phyloP scores from a whole-genome alignment of 768 basidiomycete genomes.

The Leucosporidium scottii region DNA sequence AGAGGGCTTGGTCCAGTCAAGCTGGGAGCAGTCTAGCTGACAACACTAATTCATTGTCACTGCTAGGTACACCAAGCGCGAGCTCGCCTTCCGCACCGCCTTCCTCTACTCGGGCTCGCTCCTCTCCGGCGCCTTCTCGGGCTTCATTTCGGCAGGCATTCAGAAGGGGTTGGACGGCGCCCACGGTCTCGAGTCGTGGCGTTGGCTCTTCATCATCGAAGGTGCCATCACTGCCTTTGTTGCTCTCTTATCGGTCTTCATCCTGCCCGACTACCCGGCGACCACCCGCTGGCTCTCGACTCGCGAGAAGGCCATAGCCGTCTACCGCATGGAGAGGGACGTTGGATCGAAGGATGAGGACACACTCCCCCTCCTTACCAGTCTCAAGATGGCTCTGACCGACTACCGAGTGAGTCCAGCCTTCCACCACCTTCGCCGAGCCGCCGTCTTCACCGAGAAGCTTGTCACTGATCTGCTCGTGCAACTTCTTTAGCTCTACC shows the following conservation, averaged over 20 bases:
- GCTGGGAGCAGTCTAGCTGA: too few relatives aligned
- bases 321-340: slow-evolving; percentile 29
- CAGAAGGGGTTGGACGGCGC: slow-evolving; percentile 15
- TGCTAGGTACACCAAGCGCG: slow-evolving; percentile 36
- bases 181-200: slow-evolving; percentile 10
- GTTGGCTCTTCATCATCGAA: slow-evolving; percentile 22
- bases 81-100: slow-evolving; percentile 27
- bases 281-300: slow-evolving; percentile 14
- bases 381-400: slow-evolving; percentile 28
- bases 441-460: background rate
- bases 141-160: slow-evolving; percentile 21
- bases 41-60: too few relatives aligned
- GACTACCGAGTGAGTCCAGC: slow-evolving; percentile 26
- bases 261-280: slow-evolving; percentile 21
- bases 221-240: slow-evolving; percentile 26
- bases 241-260: background rate
- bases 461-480: background rate
- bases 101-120: slow-evolving; percentile 27
- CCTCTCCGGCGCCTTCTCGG: slow-evolving; percentile 31
- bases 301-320: slow-evolving; percentile 20
- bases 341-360: slow-evolving; percentile 34
- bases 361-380: slow-evolving; percentile 16
- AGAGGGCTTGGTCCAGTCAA: too few relatives aligned
- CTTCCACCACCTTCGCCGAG: background rate
- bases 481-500: slow-evolving; percentile 15